Conservation (phyloP, 2,329 filamentous ascomycete species). For the Sarocladium oryzae region DNA sequence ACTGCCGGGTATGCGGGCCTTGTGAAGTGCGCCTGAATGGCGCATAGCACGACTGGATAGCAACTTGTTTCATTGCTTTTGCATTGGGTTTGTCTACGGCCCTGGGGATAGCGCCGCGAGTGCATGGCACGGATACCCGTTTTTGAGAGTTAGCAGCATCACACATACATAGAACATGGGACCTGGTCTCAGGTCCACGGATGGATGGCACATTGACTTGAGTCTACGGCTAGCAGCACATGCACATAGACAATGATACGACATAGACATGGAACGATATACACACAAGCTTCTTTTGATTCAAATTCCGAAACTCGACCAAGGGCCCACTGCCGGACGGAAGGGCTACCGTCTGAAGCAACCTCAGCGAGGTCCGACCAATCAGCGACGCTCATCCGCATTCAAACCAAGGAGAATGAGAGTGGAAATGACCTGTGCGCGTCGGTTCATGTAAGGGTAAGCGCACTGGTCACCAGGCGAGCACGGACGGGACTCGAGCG, state of each 20-base stretch:
- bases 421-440: not conserved
- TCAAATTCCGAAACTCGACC: not conserved
- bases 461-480: not conserved
- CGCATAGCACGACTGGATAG: too few relatives aligned
- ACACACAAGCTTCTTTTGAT: not conserved
- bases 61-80: too few relatives aligned
- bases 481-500: not conserved
- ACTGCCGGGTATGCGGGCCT: too few relatives aligned
- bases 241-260: not conserved
- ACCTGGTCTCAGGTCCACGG: too few relatives aligned
- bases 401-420: not conserved
- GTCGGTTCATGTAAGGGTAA: not conserved
- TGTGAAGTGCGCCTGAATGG: too few relatives aligned
- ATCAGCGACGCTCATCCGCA: not conserved
- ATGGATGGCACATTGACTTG: too few relatives aligned
- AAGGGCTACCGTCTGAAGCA: not conserved
- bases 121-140: too few relatives aligned
- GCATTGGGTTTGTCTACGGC: too few relatives aligned
- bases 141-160: too few relatives aligned
- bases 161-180: too few relatives aligned
- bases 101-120: too few relatives aligned
- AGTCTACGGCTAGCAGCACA: too few relatives aligned
- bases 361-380: not conserved
- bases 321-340: not conserved
- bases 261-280: not conserved